Evolutionary conservation across 345 rosid genomes (phyloP).

Genomic region (Cardamine chenopodiifolia): DNA sequence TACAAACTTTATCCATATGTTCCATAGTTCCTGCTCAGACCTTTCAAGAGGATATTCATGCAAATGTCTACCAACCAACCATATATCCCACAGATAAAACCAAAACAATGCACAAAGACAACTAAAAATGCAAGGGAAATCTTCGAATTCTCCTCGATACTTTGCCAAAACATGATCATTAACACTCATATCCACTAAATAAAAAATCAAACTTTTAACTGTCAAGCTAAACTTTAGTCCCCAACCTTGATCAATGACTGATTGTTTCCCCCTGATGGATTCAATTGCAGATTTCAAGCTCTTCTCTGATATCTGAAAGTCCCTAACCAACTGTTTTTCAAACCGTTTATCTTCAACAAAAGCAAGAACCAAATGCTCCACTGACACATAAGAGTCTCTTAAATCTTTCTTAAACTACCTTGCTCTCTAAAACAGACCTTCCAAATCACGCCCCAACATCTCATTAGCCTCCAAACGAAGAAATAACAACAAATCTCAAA

Average conservation of each 20-base stretch:
- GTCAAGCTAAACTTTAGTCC: background rate
- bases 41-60: conserved; percentile 25
- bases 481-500: background rate
- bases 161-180: conserved; percentile 40
- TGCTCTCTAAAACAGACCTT: conserved; percentile 78
- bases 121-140: conserved; percentile 17
- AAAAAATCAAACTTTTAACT: background rate
- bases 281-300: conserved; percentile 79
- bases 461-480: conserved; percentile 60
- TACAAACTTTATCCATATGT: conserved; percentile 53
- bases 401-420: conserved; percentile 86
- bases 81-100: conserved; percentile 3
- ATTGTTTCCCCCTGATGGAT: conserved; percentile 91
- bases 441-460: conserved; percentile 95
- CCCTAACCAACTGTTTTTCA: conserved; percentile 84
- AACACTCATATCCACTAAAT: background rate
- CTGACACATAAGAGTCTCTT: conserved; percentile 89
- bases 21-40: conserved; percentile 1
- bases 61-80: conserved; percentile 31
- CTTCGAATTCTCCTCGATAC: too few species aligned
- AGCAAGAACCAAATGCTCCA: conserved; percentile 95
- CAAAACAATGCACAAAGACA: conserved; percentile 14
- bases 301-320: conserved; percentile 71
- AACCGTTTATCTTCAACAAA: conserved; percentile 79
- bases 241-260: conserved; percentile 95